Evolutionary conservation across 192 early-diverging fungal genomes (phyloP), one percentile per base, ranked within the genome.

Genomic region (Physocladia obscura): DNA sequence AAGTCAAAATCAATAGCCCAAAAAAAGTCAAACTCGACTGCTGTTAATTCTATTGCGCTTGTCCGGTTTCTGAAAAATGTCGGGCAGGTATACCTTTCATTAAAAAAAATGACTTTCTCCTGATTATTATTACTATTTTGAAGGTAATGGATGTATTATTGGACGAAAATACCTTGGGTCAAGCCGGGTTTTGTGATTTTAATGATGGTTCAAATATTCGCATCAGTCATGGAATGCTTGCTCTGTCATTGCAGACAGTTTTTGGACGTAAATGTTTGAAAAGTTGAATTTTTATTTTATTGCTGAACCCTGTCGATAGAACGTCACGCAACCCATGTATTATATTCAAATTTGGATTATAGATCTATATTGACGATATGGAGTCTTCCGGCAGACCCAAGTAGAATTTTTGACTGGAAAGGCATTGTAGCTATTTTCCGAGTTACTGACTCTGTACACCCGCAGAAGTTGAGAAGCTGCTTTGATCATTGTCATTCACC

Each of bases 141-240:
- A 34, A 77, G 79, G 76, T 81, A n/a, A 72, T 82, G 57, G 77
- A 82, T 27, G 56, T 71, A 8, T 44, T 82, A 6, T 39, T 82
- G 22, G 80, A 82, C 26, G 80, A 82, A 54, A 82, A 78, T 36
- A 51, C 69, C 0, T 56, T 32, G 11, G 31, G 74, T 57, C 48
- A 51, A 74, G 26, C 50, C 64, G 31, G 55, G 47, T 36, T 61
- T 37, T 55, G 73, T 73, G 50, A 58, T 27, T 22, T 36, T 31
- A 30, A 37, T 13, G 40, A 60, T 4, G 17, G 49, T 8, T 65
- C 64, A 17, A 44, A 59, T 17, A 11, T 81, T 8, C 30, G 37
- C 27, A 73, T 81, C 1, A 78, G 76, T 63, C 71, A 77, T 61
- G 79, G 79, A 31, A 40, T 59, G 47, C n/a, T 71, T 2, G 35